Conservation (phyloP, 768 basidiomycete species). For the Phaeotremella skinneri region DNA sequence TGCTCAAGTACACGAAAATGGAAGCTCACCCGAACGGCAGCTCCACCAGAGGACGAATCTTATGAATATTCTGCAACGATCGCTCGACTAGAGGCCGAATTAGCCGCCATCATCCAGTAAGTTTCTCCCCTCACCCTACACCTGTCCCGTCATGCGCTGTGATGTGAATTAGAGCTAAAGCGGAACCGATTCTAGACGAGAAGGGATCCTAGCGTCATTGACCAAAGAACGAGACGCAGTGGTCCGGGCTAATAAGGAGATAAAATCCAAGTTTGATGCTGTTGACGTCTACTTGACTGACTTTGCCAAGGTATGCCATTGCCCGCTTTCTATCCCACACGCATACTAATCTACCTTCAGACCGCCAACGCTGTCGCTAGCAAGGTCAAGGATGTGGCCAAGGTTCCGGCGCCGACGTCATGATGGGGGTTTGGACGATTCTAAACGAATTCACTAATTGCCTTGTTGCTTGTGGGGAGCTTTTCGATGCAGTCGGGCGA, state of each 20-base stretch:
- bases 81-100: slow-evolving; percentile 32
- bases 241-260: slow-evolving; percentile 39
- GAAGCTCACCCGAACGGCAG: slow-evolving; percentile 11
- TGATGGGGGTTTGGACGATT: background rate
- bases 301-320: slow-evolving; percentile 26
- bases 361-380: slow-evolving; percentile 30
- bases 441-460: background rate
- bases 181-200: slow-evolving; percentile 21
- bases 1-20: background rate
- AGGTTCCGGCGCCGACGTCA: slow-evolving; percentile 6
- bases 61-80: slow-evolving; percentile 39
- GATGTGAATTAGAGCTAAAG: no score
- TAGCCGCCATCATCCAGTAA: slow-evolving; percentile 36
- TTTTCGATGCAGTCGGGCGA: no score
- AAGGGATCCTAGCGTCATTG: slow-evolving; percentile 27
- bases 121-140: background rate
- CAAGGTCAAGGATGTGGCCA: slow-evolving; percentile 33
- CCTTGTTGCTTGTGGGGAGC: background rate
- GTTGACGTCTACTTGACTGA: slow-evolving; percentile 35
- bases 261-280: slow-evolving; percentile 40
- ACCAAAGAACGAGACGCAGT: slow-evolving; percentile 38
- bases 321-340: no score
- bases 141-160: background rate
- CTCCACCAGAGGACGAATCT: slow-evolving; percentile 22
- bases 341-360: no score